Conservation (phyloP, 176 grass and related monocot genomes). For the Musa schizocarpa region DNA sequence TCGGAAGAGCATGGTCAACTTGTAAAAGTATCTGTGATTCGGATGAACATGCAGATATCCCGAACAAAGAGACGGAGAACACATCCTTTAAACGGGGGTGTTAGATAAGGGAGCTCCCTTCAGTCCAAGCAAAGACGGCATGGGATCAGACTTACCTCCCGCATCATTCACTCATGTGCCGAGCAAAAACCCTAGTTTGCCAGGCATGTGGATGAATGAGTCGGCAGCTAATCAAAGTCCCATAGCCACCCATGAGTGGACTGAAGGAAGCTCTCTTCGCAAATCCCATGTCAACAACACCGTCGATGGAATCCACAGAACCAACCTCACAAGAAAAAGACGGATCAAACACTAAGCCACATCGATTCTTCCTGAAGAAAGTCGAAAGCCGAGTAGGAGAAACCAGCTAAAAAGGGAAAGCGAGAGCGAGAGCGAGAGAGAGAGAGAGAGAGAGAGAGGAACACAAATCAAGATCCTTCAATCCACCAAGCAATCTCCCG, state of each 20-base stretch:
- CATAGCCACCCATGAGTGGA: slow-evolving; percentile 62
- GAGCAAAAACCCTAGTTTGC: slow-evolving; percentile 11
- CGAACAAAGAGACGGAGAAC: too few relatives aligned
- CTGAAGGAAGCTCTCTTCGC: slow-evolving; percentile 81
- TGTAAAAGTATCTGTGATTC: too few relatives aligned
- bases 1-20: too few relatives aligned
- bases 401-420: not conserved
- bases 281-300: not conserved
- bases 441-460: too few relatives aligned
- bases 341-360: too few relatives aligned
- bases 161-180: slow-evolving; percentile 65
- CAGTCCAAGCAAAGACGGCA: slow-evolving; percentile 70
- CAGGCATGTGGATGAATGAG: slow-evolving; percentile 59
- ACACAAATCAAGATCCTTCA: too few relatives aligned
- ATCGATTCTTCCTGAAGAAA: not conserved
- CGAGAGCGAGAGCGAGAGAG: too few relatives aligned
- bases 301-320: not conserved
- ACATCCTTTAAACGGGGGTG: too few relatives aligned
- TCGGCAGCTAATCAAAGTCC: slow-evolving; percentile 76
- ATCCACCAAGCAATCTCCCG: too few relatives aligned
- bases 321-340: not conserved
- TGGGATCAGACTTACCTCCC: slow-evolving; percentile 61
- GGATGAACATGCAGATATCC: too few relatives aligned
- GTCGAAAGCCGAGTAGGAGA: not conserved
- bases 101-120: slow-evolving; percentile 69